phyloP scores from a whole-genome alignment of 139 green algal genomes.

The Volvox africanus region DNA sequence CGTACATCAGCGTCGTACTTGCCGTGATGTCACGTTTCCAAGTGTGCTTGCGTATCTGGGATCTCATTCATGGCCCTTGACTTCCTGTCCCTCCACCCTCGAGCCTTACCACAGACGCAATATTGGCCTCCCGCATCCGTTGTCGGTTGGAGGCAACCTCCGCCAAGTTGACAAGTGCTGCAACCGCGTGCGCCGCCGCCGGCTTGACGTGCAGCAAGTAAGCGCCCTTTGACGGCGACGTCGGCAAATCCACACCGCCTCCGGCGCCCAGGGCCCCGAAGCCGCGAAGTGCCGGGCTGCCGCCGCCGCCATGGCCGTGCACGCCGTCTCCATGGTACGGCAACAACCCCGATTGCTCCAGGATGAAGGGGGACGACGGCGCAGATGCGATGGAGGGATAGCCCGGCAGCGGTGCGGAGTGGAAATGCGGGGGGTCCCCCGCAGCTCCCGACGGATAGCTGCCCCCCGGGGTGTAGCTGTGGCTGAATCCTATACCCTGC shows the following conservation, averaged over 20 bases:
- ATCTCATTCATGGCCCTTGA: background rate
- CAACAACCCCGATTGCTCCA: background rate
- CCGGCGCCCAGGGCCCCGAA: background rate
- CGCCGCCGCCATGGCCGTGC: background rate
- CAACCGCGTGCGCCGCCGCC: conserved; percentile 26
- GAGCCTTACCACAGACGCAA: background rate
- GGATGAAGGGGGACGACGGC: background rate
- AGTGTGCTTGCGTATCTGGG: too few species aligned
- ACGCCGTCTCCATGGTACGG: too few species aligned
- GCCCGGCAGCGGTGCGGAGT: background rate
- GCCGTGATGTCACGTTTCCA: too few species aligned
- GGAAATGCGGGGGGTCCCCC: background rate
- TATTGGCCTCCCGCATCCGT: conserved; percentile 34
- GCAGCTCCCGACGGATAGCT: background rate
- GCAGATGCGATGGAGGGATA: background rate
- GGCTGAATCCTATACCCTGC: background rate
- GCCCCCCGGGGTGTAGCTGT: background rate
- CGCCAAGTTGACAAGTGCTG: conserved; percentile 44
- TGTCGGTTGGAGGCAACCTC: conserved; percentile 35
- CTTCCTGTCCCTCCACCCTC: background rate
- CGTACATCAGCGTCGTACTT: too few species aligned
- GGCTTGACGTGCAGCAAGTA: conserved; percentile 35
- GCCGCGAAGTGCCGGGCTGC: background rate
- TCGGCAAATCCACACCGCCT: background rate
- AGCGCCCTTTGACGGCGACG: conserved; percentile 12